Evolutionary conservation across 1,139 yeast species (phyloP).

Genomic region (Taiozyma sp.): DNA sequence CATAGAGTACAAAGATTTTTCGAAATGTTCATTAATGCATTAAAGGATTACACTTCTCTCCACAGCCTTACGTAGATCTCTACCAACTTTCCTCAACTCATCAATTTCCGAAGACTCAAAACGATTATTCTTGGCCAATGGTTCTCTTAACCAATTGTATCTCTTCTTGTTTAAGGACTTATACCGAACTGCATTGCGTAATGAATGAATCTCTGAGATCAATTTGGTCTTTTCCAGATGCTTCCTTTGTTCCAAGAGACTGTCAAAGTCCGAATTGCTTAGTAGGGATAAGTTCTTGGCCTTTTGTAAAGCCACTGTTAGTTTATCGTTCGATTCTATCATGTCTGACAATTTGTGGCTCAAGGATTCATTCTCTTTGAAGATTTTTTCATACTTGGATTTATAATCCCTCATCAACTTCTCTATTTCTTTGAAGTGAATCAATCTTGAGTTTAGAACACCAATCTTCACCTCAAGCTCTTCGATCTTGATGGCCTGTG

Average conservation of each 20-base stretch:
- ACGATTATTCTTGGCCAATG: constrained; percentile 7
- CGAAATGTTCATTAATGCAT: constrained; percentile 28
- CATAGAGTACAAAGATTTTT: neutral
- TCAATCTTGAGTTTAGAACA: constrained; percentile 38
- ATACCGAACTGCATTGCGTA: constrained; percentile 15
- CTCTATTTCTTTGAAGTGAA: constrained; percentile 13
- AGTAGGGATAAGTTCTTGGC: constrained; percentile 13
- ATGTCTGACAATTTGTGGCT: constrained; percentile 2
- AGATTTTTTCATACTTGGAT: constrained; percentile 6
- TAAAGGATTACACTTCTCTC: constrained; percentile 29
- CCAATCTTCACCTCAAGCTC: constrained; percentile 35
- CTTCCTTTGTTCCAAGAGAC: constrained; percentile 15
- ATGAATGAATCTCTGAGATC: constrained; percentile 17
- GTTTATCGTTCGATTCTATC: constrained; percentile 3
- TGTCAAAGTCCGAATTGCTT: constrained; percentile 16
- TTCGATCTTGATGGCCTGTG: constrained; percentile 12
- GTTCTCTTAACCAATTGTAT: constrained; percentile 11
- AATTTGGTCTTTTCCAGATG: constrained; percentile 12
- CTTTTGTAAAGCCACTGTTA: constrained; percentile 9
- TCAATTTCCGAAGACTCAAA: constrained; percentile 8
- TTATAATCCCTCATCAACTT: constrained; percentile 11
- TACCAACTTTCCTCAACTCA: constrained; percentile 15
- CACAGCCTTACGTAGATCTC: constrained; percentile 11
- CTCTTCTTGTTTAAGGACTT: neutral
- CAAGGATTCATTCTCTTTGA: constrained; percentile 4